Evolutionary conservation across 768 basidiomycete species (phyloP).

Genomic region (Russula virescens): DNA sequence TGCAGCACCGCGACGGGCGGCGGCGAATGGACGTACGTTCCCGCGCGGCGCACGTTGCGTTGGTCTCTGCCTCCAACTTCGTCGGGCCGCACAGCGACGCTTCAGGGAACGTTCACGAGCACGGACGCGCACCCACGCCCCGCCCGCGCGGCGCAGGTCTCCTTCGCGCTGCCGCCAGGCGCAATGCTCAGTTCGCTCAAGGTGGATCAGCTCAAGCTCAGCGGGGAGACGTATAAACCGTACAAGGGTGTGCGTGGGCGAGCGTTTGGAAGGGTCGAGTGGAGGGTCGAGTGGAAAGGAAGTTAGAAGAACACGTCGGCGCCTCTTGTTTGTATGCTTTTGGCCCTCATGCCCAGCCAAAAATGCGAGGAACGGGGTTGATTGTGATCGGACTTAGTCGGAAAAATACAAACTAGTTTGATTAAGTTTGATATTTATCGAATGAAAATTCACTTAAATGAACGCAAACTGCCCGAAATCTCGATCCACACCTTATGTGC

Average conservation of each 20-base stretch:
- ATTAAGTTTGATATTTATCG: too few relatives aligned
- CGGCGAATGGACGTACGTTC: conserved; percentile 79
- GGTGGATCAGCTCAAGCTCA: conserved; percentile 79
- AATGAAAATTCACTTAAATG: too few relatives aligned
- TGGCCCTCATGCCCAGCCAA: too few relatives aligned
- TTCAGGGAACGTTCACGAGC: conserved; percentile 67
- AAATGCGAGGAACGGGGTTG: too few relatives aligned
- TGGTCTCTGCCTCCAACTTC: conserved; percentile 73
- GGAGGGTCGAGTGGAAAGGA: conserved; percentile 30
- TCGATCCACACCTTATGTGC: too few relatives aligned
- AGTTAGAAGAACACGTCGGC: too few relatives aligned
- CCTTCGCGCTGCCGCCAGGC: conserved; percentile 62
- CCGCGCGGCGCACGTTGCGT: conserved; percentile 48
- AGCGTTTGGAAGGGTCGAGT: conserved; percentile 65
- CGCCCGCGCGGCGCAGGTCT: conserved; percentile 66
- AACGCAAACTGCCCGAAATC: too few relatives aligned
- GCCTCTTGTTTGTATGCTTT: too few relatives aligned
- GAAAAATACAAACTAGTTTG: too few relatives aligned
- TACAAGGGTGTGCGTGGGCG: conserved; percentile 84
- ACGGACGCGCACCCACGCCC: conserved; percentile 50
- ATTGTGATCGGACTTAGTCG: too few relatives aligned
- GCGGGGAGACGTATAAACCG: conserved; percentile 78
- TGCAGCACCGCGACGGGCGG: conserved; percentile 57
- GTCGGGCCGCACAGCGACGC: conserved; percentile 43
- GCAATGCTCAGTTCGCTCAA: conserved; percentile 70